Conservation (phyloP, 1,139 yeast genomes). For the Blastobotrys buckinghamii region DNA sequence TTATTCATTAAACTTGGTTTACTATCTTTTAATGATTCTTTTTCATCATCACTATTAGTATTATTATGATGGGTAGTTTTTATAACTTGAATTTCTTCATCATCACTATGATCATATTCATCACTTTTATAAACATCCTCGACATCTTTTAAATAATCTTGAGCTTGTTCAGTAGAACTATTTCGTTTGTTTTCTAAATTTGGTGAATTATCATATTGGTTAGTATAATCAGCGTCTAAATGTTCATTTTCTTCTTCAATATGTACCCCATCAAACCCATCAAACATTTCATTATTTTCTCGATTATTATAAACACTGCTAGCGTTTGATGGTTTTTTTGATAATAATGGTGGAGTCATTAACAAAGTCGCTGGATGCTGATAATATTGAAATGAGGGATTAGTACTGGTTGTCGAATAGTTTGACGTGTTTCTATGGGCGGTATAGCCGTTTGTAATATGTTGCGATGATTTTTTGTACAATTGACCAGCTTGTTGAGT, state of each 20-base stretch:
- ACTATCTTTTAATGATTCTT: neutral
- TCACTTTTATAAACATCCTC: neutral
- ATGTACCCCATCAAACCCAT: conserved; percentile 25
- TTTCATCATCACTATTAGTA: neutral
- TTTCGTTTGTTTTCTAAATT: neutral
- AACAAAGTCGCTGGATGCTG: conserved; percentile 14
- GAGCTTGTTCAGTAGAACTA: neutral
- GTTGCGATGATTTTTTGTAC: conserved; percentile 1
- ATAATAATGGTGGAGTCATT: conserved; percentile 20
- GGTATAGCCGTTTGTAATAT: neutral
- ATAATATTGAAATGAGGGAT: neutral
- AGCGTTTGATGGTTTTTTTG: conserved; percentile 7
- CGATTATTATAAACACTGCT: neutral
- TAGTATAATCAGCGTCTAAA: too few relatives aligned
- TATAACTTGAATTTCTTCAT: neutral
- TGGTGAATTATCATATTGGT: neutral
- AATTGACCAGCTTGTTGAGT: neutral
- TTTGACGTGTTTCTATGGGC: neutral
- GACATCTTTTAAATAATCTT: neutral
- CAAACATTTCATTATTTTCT: conserved; percentile 13
- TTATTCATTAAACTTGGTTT: neutral
- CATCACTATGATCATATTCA: neutral
- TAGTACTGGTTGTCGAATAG: neutral
- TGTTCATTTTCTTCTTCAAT: conserved; percentile 8
- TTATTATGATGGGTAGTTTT: neutral